Base-by-base conservation (phyloP, 2,329 filamentous ascomycete species). In the Penicillium sclerotigenum region DNA sequence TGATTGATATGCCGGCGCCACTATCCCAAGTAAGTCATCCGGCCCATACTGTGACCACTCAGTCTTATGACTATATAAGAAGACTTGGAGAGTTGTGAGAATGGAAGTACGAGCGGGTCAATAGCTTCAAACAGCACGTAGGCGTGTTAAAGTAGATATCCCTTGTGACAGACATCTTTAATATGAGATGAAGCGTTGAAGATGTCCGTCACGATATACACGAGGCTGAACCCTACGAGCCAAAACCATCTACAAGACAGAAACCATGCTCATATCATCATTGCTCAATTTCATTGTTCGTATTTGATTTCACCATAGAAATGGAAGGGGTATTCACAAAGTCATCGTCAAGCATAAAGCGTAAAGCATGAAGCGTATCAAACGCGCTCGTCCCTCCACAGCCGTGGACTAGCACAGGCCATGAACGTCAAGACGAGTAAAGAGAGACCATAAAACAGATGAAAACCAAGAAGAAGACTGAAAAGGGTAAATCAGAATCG, bases 261-360 rank as follows among this genome's bases (percentile, higher is more conserved):
- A 2, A 16, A 16, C 18, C 8, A 22, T 22, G 2, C 18, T 22
- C 4, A 45, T 45, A 14, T 42, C 20, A 1, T n/a, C 7, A 16
- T 45, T 16, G n/a, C 8, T 11, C 1, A 16, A 31, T 16, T 43
- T 42, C n/a, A 38, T 11, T 34, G 16, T 7, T 5, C 41, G n/a
- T 26, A 28, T n/a, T n/a, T 29, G 16, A 48, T 55, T 45, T 36
- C 22, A 40, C 16, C 11, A 26, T 45, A 10, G n/a, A 57, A 38
- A 37, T 20, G 11, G 26, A 29, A 53, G 20, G 22, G 36, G 41
- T 56, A 55, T 56, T n/a, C 66, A 18, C 67, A 69, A 57, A 73
- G 45, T 66, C 69, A 49, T 71, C 71, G 50, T 73, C 74, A 4
- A 68, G 65, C 37, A 68, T 52, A 47, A 53, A 50, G 20, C 33